These are phyloP conservation scores for Caryopteris hybrid DNA, from an alignment of 305 asterid genomes.

Conservation along the genomic window DNA sequence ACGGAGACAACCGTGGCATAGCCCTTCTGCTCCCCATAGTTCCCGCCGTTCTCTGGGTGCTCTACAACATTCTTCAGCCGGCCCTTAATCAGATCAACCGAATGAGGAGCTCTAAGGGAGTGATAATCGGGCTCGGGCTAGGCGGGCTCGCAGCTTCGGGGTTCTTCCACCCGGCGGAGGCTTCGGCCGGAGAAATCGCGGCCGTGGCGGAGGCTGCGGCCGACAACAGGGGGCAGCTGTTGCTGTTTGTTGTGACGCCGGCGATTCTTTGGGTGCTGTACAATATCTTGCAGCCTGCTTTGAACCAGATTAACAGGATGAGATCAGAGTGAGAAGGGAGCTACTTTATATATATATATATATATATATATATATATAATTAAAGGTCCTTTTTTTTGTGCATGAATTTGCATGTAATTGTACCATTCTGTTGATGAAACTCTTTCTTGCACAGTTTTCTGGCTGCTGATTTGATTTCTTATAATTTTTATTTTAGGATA, in stretches of 20 bases:
- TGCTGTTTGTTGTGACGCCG: conserved; percentile 73
- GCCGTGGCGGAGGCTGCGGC: conserved; percentile 56
- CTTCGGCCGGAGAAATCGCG: conserved; percentile 61
- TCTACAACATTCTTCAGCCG: conserved; percentile 81
- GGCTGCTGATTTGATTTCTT: neutral
- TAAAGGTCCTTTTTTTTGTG: neutral
- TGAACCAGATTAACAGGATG: conserved; percentile 93
- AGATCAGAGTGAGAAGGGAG: conserved; percentile 38
- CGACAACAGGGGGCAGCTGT: conserved; percentile 76
- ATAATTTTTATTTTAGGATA: too few species aligned
- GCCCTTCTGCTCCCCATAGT: conserved; percentile 65
- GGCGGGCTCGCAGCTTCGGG: conserved; percentile 58
- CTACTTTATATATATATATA: conserved; percentile 13
- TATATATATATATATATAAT: too few species aligned
- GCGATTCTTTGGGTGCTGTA: conserved; percentile 80
- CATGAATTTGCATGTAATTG: conserved; percentile 24
- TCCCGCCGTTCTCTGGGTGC: conserved; percentile 85
- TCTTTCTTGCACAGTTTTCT: conserved; percentile 15
- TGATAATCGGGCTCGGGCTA: conserved; percentile 62
- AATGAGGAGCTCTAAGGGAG: conserved; percentile 62
- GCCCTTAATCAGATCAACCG: conserved; percentile 73
- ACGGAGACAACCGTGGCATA: conserved; percentile 80
- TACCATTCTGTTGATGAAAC: conserved; percentile 19
- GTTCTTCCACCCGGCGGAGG: conserved; percentile 44
- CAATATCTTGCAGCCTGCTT: conserved; percentile 88